Conservation (phyloP, 805 yeast genomes). For the Priceomyces melissophilus region DNA sequence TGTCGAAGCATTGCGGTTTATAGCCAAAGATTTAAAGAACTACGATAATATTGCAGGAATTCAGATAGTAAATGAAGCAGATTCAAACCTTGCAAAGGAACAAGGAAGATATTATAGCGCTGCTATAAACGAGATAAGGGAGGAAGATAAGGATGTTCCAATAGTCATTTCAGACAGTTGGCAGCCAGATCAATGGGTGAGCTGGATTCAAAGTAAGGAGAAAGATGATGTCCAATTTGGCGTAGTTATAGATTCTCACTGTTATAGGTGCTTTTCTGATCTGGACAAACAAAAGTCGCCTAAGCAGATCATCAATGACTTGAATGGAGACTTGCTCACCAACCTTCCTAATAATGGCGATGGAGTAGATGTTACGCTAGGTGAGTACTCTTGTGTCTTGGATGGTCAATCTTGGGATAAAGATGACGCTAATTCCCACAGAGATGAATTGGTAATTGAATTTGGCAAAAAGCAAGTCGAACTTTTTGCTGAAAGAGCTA, state of each 20-base stretch:
- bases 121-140: conserved; percentile 61
- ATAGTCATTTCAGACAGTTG: conserved; percentile 89
- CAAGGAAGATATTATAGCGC: conserved; percentile 62
- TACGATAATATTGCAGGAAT: conserved; percentile 75
- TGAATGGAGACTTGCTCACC: conserved; percentile 48
- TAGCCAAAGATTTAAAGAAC: conserved; percentile 55
- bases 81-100: conserved; percentile 45
- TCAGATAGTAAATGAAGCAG: conserved; percentile 85
- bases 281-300: conserved; percentile 66
- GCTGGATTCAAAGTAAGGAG: conserved; percentile 53
- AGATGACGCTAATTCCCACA: conserved; percentile 33
- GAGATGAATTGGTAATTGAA: conserved; percentile 54
- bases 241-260: conserved; percentile 77
- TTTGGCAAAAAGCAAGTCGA: conserved; percentile 59
- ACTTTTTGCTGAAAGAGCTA: conserved; percentile 50
- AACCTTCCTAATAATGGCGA: conserved; percentile 41
- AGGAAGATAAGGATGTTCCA: conserved; percentile 56
- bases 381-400: conserved; percentile 88
- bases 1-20: conserved; percentile 49
- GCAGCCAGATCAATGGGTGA: conserved; percentile 79
- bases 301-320: conserved; percentile 55
- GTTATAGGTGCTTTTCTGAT: conserved; percentile 82
- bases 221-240: conserved; percentile 43
- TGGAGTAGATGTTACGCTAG: conserved; percentile 71
- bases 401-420: conserved; percentile 74